A percentile compares a stretch with the other conserved stretches of the same genome.
phyloP scores from a whole-genome alignment of 768 basidiomycete species.

The Tylopilus sp. region DNA sequence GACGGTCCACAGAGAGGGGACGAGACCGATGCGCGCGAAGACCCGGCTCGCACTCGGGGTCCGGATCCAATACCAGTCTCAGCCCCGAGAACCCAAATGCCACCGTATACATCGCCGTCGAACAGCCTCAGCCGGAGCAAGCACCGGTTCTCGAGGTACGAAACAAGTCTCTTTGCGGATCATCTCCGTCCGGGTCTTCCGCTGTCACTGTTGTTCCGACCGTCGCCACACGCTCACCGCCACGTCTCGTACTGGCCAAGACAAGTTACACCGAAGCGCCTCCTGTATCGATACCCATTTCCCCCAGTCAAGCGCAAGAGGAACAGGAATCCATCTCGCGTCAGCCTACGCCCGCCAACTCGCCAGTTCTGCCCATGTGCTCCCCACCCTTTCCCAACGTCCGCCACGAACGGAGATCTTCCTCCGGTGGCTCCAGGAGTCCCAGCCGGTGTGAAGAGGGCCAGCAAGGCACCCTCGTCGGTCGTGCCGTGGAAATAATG shows the following conservation, averaged over 20 bases:
- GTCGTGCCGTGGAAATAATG: conserved; percentile 74
- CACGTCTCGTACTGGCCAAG: conserved; percentile 26
- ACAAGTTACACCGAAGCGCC: conserved; percentile 24
- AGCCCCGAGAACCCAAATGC: conserved; percentile 27
- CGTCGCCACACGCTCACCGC: conserved; percentile 17
- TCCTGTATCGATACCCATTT: conserved; percentile 21
- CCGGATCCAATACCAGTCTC: conserved; percentile 36
- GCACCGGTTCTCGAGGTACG: conserved; percentile 9
- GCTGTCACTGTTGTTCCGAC: conserved; percentile 11
- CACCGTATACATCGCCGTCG: background rate
- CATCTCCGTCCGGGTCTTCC: conserved; percentile 30
- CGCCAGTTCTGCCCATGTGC: conserved; percentile 42
- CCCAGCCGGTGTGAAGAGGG: conserved; percentile 26
- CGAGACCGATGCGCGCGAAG: conserved; percentile 28
- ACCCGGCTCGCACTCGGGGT: conserved; percentile 25
- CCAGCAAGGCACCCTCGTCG: conserved; percentile 45
- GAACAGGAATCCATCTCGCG: conserved; percentile 37
- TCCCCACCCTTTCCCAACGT: conserved; percentile 17
- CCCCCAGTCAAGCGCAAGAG: conserved; percentile 24
- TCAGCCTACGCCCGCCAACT: conserved; percentile 62
- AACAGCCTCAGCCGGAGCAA: conserved; percentile 9
- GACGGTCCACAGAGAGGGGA: conserved; percentile 26
- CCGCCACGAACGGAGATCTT: conserved; percentile 17
- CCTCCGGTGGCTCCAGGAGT: conserved; percentile 21
- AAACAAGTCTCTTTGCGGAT: conserved; percentile 13